Evolutionary conservation across 2,329 filamentous ascomycete genomes (phyloP).

Genomic region (Colletotrichum nymphaeae): DNA sequence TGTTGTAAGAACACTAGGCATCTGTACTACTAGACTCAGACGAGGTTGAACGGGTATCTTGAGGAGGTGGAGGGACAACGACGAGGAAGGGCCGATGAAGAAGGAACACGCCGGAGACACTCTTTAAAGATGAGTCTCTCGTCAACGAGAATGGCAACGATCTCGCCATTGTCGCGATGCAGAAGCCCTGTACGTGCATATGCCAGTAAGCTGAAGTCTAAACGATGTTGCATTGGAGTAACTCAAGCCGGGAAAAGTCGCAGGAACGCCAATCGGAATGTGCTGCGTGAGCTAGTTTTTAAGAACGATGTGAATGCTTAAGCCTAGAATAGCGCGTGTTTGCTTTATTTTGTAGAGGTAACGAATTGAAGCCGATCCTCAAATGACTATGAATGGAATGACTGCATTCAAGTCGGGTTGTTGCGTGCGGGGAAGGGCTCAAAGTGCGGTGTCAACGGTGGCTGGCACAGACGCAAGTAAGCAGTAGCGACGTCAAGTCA

Average conservation of each 20-base stretch:
- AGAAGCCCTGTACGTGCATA: constrained; percentile 5
- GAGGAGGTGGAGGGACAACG: neutral
- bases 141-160: neutral
- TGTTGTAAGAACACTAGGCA: neutral
- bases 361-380: too few relatives aligned
- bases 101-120: neutral
- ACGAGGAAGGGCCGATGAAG: neutral
- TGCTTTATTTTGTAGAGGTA: neutral
- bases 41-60: neutral
- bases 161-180: neutral
- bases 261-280: constrained; percentile 15
- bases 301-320: neutral
- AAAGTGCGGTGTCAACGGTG: too few relatives aligned
- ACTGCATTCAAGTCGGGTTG: too few relatives aligned
- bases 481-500: too few relatives aligned
- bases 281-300: neutral
- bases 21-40: neutral
- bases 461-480: too few relatives aligned
- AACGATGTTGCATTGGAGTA: constrained; percentile 9
- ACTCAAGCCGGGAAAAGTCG: neutral
- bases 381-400: too few relatives aligned
- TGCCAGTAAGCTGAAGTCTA: constrained; percentile 9
- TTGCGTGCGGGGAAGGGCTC: too few relatives aligned
- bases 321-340: neutral
- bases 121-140: neutral